Evolutionary conservation across 208 protist species (phyloP).

Genomic region (Wallacemonas sp.): DNA sequence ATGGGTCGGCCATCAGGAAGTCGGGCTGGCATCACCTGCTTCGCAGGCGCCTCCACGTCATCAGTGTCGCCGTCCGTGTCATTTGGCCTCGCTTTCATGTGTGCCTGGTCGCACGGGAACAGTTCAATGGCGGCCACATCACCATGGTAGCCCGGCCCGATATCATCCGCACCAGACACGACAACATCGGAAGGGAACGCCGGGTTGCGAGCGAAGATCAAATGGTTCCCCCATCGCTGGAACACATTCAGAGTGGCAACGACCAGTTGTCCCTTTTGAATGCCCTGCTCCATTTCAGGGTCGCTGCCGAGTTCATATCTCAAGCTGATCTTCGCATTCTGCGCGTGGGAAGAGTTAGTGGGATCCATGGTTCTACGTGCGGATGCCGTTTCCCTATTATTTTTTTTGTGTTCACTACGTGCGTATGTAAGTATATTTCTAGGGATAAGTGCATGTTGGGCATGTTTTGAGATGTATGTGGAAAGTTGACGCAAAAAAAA

Average conservation of each 20-base stretch:
- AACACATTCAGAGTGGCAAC: slow-evolving; percentile 56
- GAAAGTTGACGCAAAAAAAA: too few species aligned
- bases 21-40: slow-evolving; percentile 21
- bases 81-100: too few species aligned
- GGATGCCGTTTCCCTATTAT: too few species aligned
- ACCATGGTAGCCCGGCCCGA: slow-evolving; percentile 37
- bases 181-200: slow-evolving; percentile 54
- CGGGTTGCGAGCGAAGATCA: slow-evolving; percentile 57
- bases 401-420: not conserved
- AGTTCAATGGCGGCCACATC: slow-evolving; percentile 81
- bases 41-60: not conserved
- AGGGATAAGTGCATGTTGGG: not conserved
- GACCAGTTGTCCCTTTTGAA: slow-evolving; percentile 51
- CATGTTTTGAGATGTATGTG: too few species aligned
- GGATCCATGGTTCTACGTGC: too few species aligned
- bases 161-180: slow-evolving; percentile 31
- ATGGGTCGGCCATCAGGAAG: slow-evolving; percentile 60
- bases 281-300: slow-evolving; percentile 37
- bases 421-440: slow-evolving; percentile 3
- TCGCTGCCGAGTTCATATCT: slow-evolving; percentile 43
- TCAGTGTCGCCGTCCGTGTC: too few species aligned
- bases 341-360: too few species aligned
- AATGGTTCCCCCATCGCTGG: slow-evolving; percentile 30
- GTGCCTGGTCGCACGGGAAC: not conserved
- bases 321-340: not conserved